Evolutionary conservation across 345 rosid genomes (phyloP).

Genomic region (Geranium brycei): DNA sequence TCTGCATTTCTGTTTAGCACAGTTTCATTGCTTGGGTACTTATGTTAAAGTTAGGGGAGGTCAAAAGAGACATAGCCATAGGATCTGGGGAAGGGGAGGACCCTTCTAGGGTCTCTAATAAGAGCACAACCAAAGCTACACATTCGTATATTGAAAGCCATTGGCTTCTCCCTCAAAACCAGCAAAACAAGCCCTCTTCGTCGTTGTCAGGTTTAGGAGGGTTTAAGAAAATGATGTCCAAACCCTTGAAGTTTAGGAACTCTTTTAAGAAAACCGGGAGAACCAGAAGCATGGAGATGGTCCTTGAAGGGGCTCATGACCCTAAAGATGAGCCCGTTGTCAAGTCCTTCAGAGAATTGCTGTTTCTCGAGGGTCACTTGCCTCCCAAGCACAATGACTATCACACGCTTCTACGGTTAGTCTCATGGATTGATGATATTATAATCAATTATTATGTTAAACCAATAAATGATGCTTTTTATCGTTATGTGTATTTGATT

Average conservation of each 20-base stretch:
- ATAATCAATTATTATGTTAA: neutral
- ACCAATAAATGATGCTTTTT: slow-evolving; percentile 1
- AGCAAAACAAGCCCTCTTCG: slow-evolving; percentile 3
- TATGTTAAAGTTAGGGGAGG: no score
- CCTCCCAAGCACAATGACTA: slow-evolving; percentile 32
- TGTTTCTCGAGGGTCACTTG: slow-evolving; percentile 32
- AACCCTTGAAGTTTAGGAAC: slow-evolving; percentile 21
- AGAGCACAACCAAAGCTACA: slow-evolving; percentile 8
- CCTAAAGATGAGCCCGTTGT: slow-evolving; percentile 35
- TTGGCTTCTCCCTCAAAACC: slow-evolving; percentile 3
- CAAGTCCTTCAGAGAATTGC: slow-evolving; percentile 24
- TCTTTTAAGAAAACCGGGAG: slow-evolving; percentile 30
- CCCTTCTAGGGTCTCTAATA: slow-evolving; percentile 6
- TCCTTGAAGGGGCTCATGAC: slow-evolving; percentile 33
- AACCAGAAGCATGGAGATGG: slow-evolving; percentile 26
- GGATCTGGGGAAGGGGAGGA: slow-evolving; percentile 16
- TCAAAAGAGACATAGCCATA: slow-evolving; percentile 19
- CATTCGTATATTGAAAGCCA: slow-evolving; percentile 27
- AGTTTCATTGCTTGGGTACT: no score
- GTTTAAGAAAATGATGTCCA: slow-evolving; percentile 20
- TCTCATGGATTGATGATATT: neutral
- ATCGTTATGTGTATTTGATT: neutral
- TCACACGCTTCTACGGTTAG: slow-evolving; percentile 44
- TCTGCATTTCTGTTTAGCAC: no score
- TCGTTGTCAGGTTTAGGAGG: slow-evolving; percentile 15